Conservation (phyloP, 495 filamentous ascomycete genomes). For the Parmelia sp. region DNA sequence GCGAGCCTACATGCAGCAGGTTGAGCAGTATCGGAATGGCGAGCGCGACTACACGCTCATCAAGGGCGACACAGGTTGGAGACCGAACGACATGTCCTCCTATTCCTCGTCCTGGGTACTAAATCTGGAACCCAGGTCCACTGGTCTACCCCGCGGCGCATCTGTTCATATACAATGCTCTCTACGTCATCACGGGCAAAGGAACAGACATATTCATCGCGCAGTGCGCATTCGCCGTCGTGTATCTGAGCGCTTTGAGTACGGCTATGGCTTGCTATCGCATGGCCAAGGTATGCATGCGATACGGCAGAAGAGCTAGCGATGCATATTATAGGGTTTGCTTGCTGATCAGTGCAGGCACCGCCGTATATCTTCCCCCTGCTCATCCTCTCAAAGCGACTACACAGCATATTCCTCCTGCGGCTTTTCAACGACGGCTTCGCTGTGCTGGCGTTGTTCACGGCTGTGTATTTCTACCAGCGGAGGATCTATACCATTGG, state of each 20-base stretch:
- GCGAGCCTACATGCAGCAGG: slow-evolving; percentile 92
- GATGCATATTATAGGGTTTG: background rate
- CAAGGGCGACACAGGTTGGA: slow-evolving; percentile 69
- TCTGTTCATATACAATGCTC: slow-evolving; percentile 78
- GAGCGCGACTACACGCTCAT: slow-evolving; percentile 85
- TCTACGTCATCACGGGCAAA: slow-evolving; percentile 70
- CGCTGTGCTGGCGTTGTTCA: slow-evolving; percentile 72
- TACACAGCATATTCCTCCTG: slow-evolving; percentile 89
- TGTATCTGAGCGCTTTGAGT: slow-evolving; percentile 70
- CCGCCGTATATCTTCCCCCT: slow-evolving; percentile 86
- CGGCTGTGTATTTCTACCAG: slow-evolving; percentile 72
- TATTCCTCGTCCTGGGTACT: slow-evolving; percentile 39
- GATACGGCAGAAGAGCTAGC: background rate
- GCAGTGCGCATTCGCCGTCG: slow-evolving; percentile 67
- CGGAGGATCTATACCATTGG: slow-evolving; percentile 62
- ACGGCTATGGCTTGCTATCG: slow-evolving; percentile 80
- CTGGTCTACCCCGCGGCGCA: slow-evolving; percentile 75
- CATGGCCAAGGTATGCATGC: slow-evolving; percentile 51
- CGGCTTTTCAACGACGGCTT: slow-evolving; percentile 95
- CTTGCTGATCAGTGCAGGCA: slow-evolving; percentile 46
- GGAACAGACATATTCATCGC: slow-evolving; percentile 72
- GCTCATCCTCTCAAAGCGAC: slow-evolving; percentile 79
- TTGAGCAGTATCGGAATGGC: slow-evolving; percentile 68
- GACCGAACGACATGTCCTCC: slow-evolving; percentile 46
- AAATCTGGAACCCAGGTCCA: background rate